Evolutionary conservation across 1,284 basidiomycete genomes (phyloP), one percentile per base, ranked within the genome.

Genomic region (Phylloporus sp.): DNA sequence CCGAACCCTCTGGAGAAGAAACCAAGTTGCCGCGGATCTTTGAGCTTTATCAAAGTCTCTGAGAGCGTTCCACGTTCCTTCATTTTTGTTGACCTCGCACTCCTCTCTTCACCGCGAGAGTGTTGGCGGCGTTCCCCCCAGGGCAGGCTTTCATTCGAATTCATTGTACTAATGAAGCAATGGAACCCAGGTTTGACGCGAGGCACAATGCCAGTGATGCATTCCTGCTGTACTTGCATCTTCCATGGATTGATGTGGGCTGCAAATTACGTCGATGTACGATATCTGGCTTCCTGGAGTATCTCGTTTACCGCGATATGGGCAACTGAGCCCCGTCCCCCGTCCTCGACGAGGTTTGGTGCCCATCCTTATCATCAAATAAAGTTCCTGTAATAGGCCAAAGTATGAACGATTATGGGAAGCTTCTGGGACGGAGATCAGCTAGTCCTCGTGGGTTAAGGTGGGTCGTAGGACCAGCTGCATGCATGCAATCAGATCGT

Each of bases 361-460:
- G 29, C 61, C 53, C 66, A 34, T 62, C 61, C 47, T 39, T 60
- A 55, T 53, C 44, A 24, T 32, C 59, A 52, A 55, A 66, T 63
- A 62, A 70, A 52, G 57, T 51, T 63, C 56, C 49, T 58, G 50
- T 56, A 31, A 62, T 62, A 56, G 42, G 53, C 40, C 37, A 40
- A 60, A 54, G 60, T 51, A 58, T 65, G 57, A 63, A 71, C 60
- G 56, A 70, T 60, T 50, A 55, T 34, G 60, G 49, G 54, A 59
- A 26, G 60, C 61, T 67, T 66, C 63, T 50, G 42, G 39, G 46
- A 72, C 74, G 71, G 74, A 68, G 67, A 73, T 74, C 72, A 66
- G 51, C 62, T 44, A 13, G 59, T 54, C 67, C 74, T 69, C 72
- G 74, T 76, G 71, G 56, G n/a, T 73, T 74, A 74, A 74, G 64